phyloP scores from a whole-genome alignment of 148 eudicot species.

The Fallopia convolvulus region DNA sequence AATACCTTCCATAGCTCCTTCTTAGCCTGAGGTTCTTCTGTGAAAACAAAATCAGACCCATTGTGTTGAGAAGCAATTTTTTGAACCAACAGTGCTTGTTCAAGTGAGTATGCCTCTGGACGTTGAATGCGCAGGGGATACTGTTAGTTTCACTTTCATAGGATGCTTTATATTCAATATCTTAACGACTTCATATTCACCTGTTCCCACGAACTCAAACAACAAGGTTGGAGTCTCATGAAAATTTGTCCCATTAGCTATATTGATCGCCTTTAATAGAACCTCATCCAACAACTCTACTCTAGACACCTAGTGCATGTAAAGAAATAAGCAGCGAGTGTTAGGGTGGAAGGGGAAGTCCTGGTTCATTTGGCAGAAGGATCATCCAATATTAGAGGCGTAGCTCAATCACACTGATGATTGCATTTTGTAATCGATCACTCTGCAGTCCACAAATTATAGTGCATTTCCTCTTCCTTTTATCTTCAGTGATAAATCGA shows the following conservation, averaged over 20 bases:
- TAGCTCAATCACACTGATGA: not conserved
- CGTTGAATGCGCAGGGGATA: not conserved
- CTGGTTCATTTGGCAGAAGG: not conserved
- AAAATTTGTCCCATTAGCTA: constrained; percentile 74
- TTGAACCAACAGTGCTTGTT: constrained; percentile 78
- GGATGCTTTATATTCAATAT: not conserved
- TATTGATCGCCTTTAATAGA: constrained; percentile 82
- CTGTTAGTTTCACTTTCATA: not conserved
- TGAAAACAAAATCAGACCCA: constrained; percentile 86
- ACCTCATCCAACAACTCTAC: constrained; percentile 93
- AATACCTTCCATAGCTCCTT: constrained; percentile 97
- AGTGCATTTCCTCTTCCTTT: not conserved
- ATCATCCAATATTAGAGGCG: not conserved
- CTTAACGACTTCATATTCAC: constrained; percentile 22
- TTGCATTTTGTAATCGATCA: not conserved
- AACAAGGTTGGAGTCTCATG: constrained; percentile 83
- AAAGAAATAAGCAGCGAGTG: constrained; percentile 4
- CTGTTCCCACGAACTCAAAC: constrained; percentile 97
- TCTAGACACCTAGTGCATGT: constrained; percentile 63
- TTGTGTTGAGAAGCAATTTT: constrained; percentile 77
- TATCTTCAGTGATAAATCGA: not conserved
- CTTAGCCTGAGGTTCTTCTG: constrained; percentile 84
- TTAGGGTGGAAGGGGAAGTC: not conserved
- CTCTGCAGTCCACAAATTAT: not conserved
- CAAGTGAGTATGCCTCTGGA: constrained; percentile 87